Conservation (phyloP, 2,329 filamentous ascomycete genomes). For the Fusarium oxysporum region DNA sequence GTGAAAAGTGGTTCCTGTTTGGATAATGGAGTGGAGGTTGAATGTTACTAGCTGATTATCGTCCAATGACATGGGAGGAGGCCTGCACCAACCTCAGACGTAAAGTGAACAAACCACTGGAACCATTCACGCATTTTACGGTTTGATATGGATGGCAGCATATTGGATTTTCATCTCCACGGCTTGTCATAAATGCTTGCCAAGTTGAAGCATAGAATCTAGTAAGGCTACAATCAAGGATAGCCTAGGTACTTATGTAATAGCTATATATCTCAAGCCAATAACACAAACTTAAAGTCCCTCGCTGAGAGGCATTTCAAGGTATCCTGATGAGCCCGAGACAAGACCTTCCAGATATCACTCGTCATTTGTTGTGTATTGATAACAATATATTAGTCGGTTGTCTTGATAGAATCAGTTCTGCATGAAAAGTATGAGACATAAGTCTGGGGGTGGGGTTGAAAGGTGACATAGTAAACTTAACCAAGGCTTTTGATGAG, state of each 20-base stretch:
- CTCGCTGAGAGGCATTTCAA: neutral
- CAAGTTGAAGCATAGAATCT: neutral
- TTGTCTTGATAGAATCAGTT: neutral
- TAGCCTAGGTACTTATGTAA: neutral
- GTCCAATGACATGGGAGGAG: conserved; percentile 7
- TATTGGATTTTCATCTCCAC: neutral
- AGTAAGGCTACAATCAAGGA: neutral
- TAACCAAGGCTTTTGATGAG: neutral
- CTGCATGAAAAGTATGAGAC: neutral
- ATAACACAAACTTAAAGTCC: neutral
- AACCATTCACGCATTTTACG: neutral
- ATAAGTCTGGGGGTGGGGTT: neutral
- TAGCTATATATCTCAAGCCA: neutral
- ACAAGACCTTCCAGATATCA: neutral
- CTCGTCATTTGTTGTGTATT: neutral
- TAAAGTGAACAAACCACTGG: neutral
- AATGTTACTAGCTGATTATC: conserved; percentile 4
- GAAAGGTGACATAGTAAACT: neutral
- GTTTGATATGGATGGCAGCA: neutral
- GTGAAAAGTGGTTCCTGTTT: conserved; percentile 26
- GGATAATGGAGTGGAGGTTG: conserved; percentile 17
- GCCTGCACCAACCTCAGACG: neutral
- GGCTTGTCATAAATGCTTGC: neutral
- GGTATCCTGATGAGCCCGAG: neutral
- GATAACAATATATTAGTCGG: neutral